These are phyloP conservation scores for Gloeostereum incarnatum DNA, from an alignment of 768 basidiomycete species.

Conservation along the genomic window DNA sequence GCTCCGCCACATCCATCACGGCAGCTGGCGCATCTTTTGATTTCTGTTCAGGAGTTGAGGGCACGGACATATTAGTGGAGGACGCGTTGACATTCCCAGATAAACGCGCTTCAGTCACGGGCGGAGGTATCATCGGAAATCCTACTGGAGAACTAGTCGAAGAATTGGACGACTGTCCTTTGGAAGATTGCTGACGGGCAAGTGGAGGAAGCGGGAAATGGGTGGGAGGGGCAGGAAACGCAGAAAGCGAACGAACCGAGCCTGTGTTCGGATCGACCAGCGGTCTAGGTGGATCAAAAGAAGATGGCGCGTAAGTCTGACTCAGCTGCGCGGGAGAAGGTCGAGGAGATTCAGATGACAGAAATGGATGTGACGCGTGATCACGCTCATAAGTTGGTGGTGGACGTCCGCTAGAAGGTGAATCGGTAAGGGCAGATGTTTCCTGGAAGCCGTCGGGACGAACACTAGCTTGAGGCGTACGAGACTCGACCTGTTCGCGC, in stretches of 20 bases:
- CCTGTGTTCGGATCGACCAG: slow-evolving; percentile 32
- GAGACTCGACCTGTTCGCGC: neutral
- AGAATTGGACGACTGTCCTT: slow-evolving; percentile 15
- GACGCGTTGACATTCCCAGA: too few species aligned
- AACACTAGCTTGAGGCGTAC: neutral
- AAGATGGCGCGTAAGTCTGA: slow-evolving; percentile 14
- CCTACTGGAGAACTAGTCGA: slow-evolving; percentile 16
- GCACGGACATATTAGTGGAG: too few species aligned
- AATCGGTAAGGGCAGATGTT: too few species aligned
- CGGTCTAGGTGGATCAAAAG: slow-evolving; percentile 25
- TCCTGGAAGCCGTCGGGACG: too few species aligned
- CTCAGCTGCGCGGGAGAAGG: slow-evolving; percentile 1
- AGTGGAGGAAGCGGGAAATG: slow-evolving; percentile 58
- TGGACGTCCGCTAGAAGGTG: too few species aligned
- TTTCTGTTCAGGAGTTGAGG: neutral
- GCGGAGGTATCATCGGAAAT: too few species aligned
- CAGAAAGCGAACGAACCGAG: slow-evolving; percentile 61
- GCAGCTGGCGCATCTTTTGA: neutral
- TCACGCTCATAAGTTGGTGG: slow-evolving; percentile 6
- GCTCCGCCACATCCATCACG: too few species aligned
- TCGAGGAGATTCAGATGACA: neutral
- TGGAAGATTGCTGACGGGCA: slow-evolving; percentile 13
- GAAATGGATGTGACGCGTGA: neutral
- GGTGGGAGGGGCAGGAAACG: slow-evolving; percentile 65
- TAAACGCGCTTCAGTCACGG: too few species aligned